Evolutionary conservation across 805 yeast genomes (phyloP), one percentile per base, ranked within the genome.

Genomic region (Metahyphopichia silvanorum): DNA sequence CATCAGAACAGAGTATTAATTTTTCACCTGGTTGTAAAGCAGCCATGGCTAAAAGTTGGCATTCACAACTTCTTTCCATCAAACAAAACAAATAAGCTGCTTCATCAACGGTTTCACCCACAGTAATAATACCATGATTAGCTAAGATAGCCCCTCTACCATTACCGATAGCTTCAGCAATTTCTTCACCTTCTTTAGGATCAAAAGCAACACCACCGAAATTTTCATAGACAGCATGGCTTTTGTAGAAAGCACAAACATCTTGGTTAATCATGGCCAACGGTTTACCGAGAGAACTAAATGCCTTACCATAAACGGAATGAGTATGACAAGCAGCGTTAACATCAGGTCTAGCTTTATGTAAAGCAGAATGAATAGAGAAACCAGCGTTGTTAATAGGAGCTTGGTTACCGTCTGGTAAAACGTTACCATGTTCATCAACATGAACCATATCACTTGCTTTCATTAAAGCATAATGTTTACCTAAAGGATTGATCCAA

Each of bases 401-500:
- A 1, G 46, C 38, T 40, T 63, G 69, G 25, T 51, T 51, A 0
- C 71, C 71, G 29, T 61, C 67, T 6, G 66, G 60, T 28, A 63
- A 53, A 6, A 65, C 51, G 29, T 58, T 53, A 12, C 71, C 66
- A 8, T 54, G 38, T 27, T 51, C 58, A 37, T 60, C 64, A 16
- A 62, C 55, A 39, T 63, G 71, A 13, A 65, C 69, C 49, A 65
- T 46, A 40, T 65, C 70, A 26, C 54, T 43, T 11, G 66, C 67
- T 28, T 54, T 59, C 28, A 65, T 56, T 29, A 64, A 42, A 11
- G 60, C 62, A 41, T 83, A 86, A 57, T 86, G 95, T 43, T 69
- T 72, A n/a, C 83, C 91, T 42, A 86, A 63, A 4, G 96, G 95
- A 59, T 86, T 86, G 54, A 86, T 84, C 95, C 95, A 86, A 55